Conservation (phyloP, 257 asterid species). For the Vinca minor region DNA sequence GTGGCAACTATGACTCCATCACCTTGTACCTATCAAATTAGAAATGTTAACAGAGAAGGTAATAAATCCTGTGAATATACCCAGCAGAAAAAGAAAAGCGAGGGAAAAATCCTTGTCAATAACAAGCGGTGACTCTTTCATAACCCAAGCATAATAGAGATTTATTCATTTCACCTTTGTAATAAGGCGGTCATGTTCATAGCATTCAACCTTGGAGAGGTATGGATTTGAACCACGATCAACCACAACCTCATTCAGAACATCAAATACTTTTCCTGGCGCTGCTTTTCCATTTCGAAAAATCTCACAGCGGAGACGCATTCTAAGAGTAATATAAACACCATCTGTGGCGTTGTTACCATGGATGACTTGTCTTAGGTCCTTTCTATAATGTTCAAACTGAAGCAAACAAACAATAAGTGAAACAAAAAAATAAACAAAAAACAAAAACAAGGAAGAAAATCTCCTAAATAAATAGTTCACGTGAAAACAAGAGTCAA, state of each 20-base stretch:
- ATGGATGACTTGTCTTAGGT: slow-evolving; percentile 76
- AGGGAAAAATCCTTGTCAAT: no score
- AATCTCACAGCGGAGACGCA: slow-evolving; percentile 96
- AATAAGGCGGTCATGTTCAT: slow-evolving; percentile 93
- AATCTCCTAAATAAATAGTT: neutral
- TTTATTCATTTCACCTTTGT: slow-evolving; percentile 58
- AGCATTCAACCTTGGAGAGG: slow-evolving; percentile 92
- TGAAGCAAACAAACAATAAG: slow-evolving; percentile 26
- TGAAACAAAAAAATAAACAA: slow-evolving; percentile 3
- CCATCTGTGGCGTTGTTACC: slow-evolving; percentile 78
- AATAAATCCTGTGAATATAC: neutral
- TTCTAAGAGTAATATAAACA: slow-evolving; percentile 85
- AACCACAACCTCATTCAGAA: slow-evolving; percentile 87
- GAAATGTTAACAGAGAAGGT: neutral
- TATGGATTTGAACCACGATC: slow-evolving; percentile 99
- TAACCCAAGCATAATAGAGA: neutral
- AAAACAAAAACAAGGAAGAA: no score
- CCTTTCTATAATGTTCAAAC: slow-evolving; percentile 76
- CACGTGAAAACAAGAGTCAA: slow-evolving; percentile 14
- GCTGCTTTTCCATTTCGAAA: slow-evolving; percentile 80
- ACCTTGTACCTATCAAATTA: slow-evolving; percentile 70
- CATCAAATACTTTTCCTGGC: slow-evolving; percentile 91
- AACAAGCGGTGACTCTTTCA: neutral
- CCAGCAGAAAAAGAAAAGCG: no score
- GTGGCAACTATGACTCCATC: slow-evolving; percentile 99